Conservation (phyloP, 495 filamentous ascomycete species). For the Penicillium fimorum region DNA sequence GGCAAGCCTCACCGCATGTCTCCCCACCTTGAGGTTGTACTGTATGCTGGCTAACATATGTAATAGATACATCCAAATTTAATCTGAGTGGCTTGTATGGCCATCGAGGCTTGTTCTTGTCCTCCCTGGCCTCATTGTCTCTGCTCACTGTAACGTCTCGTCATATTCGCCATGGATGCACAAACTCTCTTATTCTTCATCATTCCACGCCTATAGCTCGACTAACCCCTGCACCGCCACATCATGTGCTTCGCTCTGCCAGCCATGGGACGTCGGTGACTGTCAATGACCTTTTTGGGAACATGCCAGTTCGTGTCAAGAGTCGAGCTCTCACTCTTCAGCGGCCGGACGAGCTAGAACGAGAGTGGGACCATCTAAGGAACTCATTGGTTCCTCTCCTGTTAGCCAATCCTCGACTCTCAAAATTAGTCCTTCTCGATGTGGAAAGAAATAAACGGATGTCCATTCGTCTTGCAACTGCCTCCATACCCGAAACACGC, state of each 20-base stretch:
- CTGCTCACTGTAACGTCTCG: constrained; percentile 78
- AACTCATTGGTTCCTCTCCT: constrained; percentile 59
- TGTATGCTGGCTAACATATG: constrained; percentile 21
- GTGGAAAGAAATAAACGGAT: constrained; percentile 31
- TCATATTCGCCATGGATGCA: constrained; percentile 58
- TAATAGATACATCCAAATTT: constrained; percentile 76
- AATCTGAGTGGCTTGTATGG: constrained; percentile 57
- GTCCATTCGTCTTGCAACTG: constrained; percentile 25
- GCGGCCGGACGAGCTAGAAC: constrained; percentile 56
- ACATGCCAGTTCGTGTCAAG: constrained; percentile 95
- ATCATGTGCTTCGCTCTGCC: constrained; percentile 55
- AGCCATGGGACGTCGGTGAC: constrained; percentile 74
- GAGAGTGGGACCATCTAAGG: constrained; percentile 68
- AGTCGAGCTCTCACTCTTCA: constrained; percentile 56
- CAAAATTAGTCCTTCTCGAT: constrained; percentile 38
- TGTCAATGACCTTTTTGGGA: constrained; percentile 87
- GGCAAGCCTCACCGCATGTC: constrained; percentile 70
- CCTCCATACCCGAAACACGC: background rate
- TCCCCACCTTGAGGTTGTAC: background rate
- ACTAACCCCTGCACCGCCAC: constrained; percentile 59
- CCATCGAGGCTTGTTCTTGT: constrained; percentile 69
- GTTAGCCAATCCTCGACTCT: constrained; percentile 51
- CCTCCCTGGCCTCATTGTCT: constrained; percentile 74
- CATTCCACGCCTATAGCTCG: constrained; percentile 68
- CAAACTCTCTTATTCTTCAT: constrained; percentile 71